phyloP scores from a whole-genome alignment of 371 early-diverging fungal species.

The Zychaea mexicana region DNA sequence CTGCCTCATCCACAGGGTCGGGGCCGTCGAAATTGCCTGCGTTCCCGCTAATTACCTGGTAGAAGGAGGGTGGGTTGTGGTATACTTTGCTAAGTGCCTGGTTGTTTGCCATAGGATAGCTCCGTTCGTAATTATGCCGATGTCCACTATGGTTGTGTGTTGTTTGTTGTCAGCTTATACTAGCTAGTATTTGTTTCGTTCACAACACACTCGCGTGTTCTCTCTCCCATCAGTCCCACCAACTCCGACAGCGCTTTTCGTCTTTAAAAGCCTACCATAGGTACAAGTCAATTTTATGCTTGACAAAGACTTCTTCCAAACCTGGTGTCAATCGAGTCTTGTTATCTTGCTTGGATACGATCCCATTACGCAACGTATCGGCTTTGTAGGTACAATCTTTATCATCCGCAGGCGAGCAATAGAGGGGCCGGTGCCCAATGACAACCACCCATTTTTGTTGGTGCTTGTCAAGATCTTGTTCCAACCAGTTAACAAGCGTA shows the following conservation, averaged over 20 bases:
- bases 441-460: constrained; percentile 35
- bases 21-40: constrained; percentile 31
- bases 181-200: not conserved
- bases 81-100: constrained; percentile 7
- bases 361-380: not conserved
- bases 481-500: constrained; percentile 27
- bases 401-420: constrained; percentile 22
- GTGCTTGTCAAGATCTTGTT: constrained; percentile 20
- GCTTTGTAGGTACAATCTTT: constrained; percentile 7
- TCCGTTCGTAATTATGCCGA: constrained; percentile 33
- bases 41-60: constrained; percentile 30
- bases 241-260: not conserved
- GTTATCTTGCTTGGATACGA: constrained; percentile 1
- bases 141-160: constrained; percentile 23
- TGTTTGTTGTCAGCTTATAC: no score
- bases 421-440: constrained; percentile 28
- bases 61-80: constrained; percentile 30
- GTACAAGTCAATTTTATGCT: constrained; percentile 33
- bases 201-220: not conserved
- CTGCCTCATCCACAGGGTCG: constrained; percentile 14
- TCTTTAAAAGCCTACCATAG: constrained; percentile 19
- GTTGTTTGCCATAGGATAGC: constrained; percentile 23
- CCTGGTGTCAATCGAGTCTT: constrained; percentile 8
- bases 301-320: constrained; percentile 28
- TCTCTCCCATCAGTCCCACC: not conserved